These are phyloP conservation scores for Stylonectria norvegica DNA, from an alignment of 2,329 filamentous ascomycete genomes.

Conservation along the genomic window DNA sequence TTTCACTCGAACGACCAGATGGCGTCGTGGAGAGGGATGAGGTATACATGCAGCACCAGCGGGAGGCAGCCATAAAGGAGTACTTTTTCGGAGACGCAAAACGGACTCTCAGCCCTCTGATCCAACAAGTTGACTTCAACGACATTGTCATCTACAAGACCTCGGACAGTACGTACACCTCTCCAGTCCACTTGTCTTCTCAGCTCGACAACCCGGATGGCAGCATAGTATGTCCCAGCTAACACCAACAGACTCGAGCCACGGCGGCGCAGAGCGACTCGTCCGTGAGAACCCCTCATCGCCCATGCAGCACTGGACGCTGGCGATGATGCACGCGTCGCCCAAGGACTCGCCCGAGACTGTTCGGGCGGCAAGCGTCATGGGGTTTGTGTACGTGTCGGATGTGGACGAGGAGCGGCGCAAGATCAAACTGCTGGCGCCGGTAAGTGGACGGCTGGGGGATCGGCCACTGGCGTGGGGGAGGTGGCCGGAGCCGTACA, in stretches of 20 bases:
- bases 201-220: no score
- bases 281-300: constrained; percentile 63
- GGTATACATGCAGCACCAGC: constrained; percentile 66
- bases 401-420: constrained; percentile 84
- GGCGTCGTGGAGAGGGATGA: constrained; percentile 78
- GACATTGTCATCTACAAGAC: constrained; percentile 71
- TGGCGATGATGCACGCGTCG: constrained; percentile 80
- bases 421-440: constrained; percentile 76
- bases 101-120: constrained; percentile 79
- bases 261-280: constrained; percentile 42
- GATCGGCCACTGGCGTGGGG: constrained; percentile 80
- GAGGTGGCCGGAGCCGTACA: constrained; percentile 79
- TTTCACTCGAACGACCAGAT: constrained; percentile 79
- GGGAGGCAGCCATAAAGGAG: constrained; percentile 76
- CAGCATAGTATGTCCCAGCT: constrained; percentile 4
- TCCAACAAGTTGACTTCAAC: constrained; percentile 76
- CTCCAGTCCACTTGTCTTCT: no score
- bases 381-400: constrained; percentile 90
- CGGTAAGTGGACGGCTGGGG: constrained; percentile 77
- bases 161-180: constrained; percentile 50
- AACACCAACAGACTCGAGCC: constrained; percentile 26
- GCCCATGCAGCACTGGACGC: constrained; percentile 72
- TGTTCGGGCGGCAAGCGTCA: constrained; percentile 76
- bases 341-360: constrained; percentile 65
- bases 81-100: constrained; percentile 90